A percentile compares a stretch with the other conserved stretches of the same genome.
phyloP scores from a whole-genome alignment of 306 rosid species.

The Erythrophleum fordii region DNA sequence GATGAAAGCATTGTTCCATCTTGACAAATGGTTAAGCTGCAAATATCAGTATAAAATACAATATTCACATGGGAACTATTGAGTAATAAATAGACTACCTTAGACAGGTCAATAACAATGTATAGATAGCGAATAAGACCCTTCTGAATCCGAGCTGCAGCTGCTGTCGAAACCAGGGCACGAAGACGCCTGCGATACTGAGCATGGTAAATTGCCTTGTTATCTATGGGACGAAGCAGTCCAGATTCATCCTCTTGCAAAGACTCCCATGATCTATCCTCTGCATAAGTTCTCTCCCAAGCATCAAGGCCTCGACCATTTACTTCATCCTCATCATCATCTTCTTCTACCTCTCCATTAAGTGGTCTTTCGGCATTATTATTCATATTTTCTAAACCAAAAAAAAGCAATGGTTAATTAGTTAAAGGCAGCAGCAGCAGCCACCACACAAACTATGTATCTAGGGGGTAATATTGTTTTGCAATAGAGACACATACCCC shows the following conservation, averaged over 20 bases:
- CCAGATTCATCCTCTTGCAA: slow-evolving; percentile 98
- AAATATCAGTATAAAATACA: background rate
- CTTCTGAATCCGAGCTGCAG: slow-evolving; percentile 83
- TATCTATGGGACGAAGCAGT: slow-evolving; percentile 87
- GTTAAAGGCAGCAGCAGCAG: slow-evolving; percentile 23
- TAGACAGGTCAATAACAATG: slow-evolving; percentile 77
- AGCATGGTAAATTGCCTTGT: slow-evolving; percentile 71
- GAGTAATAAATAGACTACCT: slow-evolving; percentile 53
- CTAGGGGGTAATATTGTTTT: background rate
- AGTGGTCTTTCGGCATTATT: slow-evolving; percentile 57
- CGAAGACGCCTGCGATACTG: slow-evolving; percentile 95
- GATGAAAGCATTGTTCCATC: slow-evolving; percentile 14
- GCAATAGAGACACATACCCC: background rate
- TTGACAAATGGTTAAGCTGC: background rate
- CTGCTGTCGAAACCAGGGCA: slow-evolving; percentile 61
- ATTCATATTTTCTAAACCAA: slow-evolving; percentile 61
- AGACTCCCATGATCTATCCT: slow-evolving; percentile 96
- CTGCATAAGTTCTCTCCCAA: slow-evolving; percentile 93
- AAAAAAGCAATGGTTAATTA: slow-evolving; percentile 26
- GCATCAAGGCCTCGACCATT: slow-evolving; percentile 73
- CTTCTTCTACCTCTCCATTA: slow-evolving; percentile 70
- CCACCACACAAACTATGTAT: slow-evolving; percentile 12
- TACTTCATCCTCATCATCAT: slow-evolving; percentile 78
- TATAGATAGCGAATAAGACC: slow-evolving; percentile 91
- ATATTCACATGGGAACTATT: background rate